Conservation (phyloP, 1,139 yeast species). For the Saccharomyces pastorianus region DNA sequence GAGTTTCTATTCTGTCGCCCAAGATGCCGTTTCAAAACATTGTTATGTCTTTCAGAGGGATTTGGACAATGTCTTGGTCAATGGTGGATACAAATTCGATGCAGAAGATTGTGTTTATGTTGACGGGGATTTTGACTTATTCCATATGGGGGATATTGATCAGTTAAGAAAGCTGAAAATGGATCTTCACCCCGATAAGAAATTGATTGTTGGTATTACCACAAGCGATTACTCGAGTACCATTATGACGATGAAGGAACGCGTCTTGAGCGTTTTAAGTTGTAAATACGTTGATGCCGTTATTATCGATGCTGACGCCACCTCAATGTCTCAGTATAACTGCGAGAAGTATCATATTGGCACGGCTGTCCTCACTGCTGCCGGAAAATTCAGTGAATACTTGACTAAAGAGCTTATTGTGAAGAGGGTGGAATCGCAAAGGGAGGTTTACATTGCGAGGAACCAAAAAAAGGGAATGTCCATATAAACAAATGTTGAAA, state of each 20-base stretch:
- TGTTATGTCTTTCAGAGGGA: slow-evolving; percentile 46
- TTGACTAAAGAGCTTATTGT: slow-evolving; percentile 30
- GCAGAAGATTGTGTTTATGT: slow-evolving; percentile 43
- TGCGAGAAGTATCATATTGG: slow-evolving; percentile 7
- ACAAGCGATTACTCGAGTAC: slow-evolving; percentile 64
- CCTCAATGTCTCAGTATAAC: not conserved
- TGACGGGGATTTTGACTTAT: slow-evolving; percentile 85
- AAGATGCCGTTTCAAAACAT: slow-evolving; percentile 52
- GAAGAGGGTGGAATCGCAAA: slow-evolving; percentile 26
- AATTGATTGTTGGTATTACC: slow-evolving; percentile 60
- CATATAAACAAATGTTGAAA: not conserved
- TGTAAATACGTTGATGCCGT: slow-evolving; percentile 79
- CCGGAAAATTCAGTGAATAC: slow-evolving; percentile 26
- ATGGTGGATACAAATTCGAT: slow-evolving; percentile 25
- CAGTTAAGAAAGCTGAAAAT: slow-evolving; percentile 32
- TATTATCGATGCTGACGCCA: slow-evolving; percentile 23
- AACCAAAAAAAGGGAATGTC: slow-evolving; percentile 31
- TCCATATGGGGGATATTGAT: slow-evolving; percentile 88
- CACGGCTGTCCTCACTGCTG: slow-evolving; percentile 10
- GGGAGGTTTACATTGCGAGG: slow-evolving; percentile 30
- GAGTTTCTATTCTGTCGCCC: slow-evolving; percentile 54
- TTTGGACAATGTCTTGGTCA: slow-evolving; percentile 20
- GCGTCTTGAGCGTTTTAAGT: slow-evolving; percentile 80
- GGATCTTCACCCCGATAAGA: slow-evolving; percentile 29
- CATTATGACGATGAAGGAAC: slow-evolving; percentile 79